Percentiles rank a stretch among this genome's conserved stretches.
Evolutionary conservation across 139 green algal genomes (phyloP).

Genomic region (Chlamydomonas incerta): DNA sequence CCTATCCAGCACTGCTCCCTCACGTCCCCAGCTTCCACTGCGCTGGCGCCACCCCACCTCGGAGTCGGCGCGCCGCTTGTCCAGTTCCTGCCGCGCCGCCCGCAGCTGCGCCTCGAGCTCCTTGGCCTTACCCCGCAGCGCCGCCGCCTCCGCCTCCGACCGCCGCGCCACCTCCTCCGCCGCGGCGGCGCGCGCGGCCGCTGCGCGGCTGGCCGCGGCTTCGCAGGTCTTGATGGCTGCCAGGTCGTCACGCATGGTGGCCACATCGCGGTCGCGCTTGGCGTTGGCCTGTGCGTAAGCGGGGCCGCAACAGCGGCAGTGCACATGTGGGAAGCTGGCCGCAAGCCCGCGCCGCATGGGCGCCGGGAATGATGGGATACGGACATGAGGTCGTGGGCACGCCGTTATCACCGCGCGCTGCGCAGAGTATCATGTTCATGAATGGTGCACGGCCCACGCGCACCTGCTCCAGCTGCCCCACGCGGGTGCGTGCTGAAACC

Average conservation of each 20-base stretch:
- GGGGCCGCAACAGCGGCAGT: too few species aligned
- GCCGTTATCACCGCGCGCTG: too few species aligned
- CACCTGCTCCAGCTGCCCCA: slow-evolving; percentile 50
- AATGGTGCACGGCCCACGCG: too few species aligned
- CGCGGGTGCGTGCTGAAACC: neutral
- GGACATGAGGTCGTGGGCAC: too few species aligned
- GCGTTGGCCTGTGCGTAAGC: slow-evolving; percentile 6
- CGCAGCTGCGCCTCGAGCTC: slow-evolving; percentile 15
- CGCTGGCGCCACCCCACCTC: neutral
- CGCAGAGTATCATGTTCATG: too few species aligned
- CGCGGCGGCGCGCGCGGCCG: neutral
- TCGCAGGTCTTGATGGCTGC: neutral
- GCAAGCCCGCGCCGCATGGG: too few species aligned
- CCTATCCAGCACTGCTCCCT: too few species aligned
- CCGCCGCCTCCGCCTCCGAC: slow-evolving; percentile 31
- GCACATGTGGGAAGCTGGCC: too few species aligned
- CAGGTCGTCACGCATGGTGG: slow-evolving; percentile 23
- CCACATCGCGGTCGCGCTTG: slow-evolving; percentile 41
- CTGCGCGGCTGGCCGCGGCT: neutral
- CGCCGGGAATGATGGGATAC: too few species aligned
- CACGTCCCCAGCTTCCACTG: too few species aligned
- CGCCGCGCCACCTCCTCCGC: slow-evolving; percentile 28
- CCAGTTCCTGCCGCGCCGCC: neutral
- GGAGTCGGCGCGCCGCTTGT: neutral
- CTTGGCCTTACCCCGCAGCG: neutral